Conservation (phyloP, 495 filamentous ascomycete genomes). For the Chaetomium tenue region DNA sequence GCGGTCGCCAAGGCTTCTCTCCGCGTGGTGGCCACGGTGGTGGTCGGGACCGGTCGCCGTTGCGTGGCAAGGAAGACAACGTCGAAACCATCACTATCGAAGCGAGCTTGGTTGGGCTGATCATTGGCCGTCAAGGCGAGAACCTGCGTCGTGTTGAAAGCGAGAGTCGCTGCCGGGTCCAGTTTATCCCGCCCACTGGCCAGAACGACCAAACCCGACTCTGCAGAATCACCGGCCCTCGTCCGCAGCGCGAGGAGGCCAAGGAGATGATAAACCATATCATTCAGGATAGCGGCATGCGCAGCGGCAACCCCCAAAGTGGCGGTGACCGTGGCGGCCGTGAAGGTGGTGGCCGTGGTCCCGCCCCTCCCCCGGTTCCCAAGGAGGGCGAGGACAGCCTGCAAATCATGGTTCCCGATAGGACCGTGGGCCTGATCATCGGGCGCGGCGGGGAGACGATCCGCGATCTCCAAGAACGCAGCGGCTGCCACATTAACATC, state of each 20-base stretch:
- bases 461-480: constrained; percentile 82
- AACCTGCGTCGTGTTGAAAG: constrained; percentile 74
- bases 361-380: constrained; percentile 49
- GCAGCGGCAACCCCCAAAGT: constrained; percentile 40
- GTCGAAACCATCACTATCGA: constrained; percentile 74
- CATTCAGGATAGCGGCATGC: constrained; percentile 77
- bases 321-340: constrained; percentile 25
- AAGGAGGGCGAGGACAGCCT: constrained; percentile 70
- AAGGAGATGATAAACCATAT: constrained; percentile 74
- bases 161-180: constrained; percentile 71
- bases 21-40: constrained; percentile 42
- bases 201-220: constrained; percentile 66
- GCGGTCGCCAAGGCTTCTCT: constrained; percentile 52
- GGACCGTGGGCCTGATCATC: constrained; percentile 82
- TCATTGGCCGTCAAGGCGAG: constrained; percentile 81
- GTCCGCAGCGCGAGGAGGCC: constrained; percentile 63
- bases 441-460: constrained; percentile 83
- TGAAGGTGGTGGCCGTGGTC: constrained; percentile 24
- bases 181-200: constrained; percentile 70
- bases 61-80: constrained; percentile 56
- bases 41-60: constrained; percentile 55
- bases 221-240: constrained; percentile 73
- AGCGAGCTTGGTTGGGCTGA: constrained; percentile 72
- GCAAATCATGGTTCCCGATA: constrained; percentile 87
- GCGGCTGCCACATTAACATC: constrained; percentile 84